Conservation (phyloP, 805 yeast genomes). For the Lipomyces spencermartinsiae region DNA sequence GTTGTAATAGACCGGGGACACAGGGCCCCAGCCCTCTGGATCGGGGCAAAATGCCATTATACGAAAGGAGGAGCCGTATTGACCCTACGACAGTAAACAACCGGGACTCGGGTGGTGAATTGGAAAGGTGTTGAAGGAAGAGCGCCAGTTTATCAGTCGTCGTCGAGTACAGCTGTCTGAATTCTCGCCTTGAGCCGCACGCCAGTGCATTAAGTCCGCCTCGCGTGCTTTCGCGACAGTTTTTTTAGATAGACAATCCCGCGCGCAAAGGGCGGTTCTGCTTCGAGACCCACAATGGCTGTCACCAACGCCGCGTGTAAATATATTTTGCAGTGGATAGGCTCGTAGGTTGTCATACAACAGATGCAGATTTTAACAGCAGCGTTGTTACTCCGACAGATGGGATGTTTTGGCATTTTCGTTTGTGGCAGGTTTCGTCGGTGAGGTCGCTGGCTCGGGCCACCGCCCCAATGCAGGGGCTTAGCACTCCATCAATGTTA, state of each 20-base stretch:
- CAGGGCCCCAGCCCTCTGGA: slow-evolving; percentile 49
- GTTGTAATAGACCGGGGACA: slow-evolving; percentile 41
- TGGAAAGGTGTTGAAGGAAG: neutral
- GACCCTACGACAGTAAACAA: neutral
- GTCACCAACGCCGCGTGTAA: no score
- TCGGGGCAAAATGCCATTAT: slow-evolving; percentile 33
- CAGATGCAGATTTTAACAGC: no score
- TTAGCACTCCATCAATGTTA: neutral
- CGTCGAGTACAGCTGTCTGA: neutral
- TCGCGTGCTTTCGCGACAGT: neutral
- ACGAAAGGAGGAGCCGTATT: neutral
- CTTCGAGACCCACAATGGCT: no score
- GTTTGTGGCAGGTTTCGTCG: neutral
- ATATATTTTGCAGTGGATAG: no score
- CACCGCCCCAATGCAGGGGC: neutral
- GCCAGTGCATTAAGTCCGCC: neutral
- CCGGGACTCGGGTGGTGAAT: neutral
- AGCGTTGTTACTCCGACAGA: no score
- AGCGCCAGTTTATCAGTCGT: neutral
- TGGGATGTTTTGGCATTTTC: no score
- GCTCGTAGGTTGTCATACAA: no score
- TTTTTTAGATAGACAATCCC: no score
- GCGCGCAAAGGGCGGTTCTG: neutral
- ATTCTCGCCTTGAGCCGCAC: neutral
- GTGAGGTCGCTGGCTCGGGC: neutral